Percentiles rank a stretch among this genome's conserved stretches.
Evolutionary conservation across 176 grass and related monocot species (phyloP).

Genomic region (Pontederia paniculata): DNA sequence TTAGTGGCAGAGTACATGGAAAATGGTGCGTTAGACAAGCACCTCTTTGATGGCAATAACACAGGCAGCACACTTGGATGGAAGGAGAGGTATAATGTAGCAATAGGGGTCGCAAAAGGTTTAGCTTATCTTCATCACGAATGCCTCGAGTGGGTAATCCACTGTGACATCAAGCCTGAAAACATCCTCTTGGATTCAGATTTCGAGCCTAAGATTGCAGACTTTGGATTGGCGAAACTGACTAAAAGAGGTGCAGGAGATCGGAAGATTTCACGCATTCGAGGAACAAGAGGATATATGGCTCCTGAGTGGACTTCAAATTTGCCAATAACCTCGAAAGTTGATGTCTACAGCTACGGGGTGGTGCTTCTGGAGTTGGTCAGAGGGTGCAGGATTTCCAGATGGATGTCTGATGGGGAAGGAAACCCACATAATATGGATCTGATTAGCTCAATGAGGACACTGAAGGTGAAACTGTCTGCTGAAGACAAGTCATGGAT

Average conservation of each 20-base stretch:
- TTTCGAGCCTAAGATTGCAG: too few species aligned
- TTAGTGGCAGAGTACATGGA: constrained; percentile 34
- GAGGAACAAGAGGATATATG: constrained; percentile 57
- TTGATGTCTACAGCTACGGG: constrained; percentile 42
- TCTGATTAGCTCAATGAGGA: not conserved
- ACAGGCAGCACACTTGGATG: not conserved
- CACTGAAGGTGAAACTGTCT: constrained; percentile 26
- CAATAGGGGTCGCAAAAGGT: not conserved
- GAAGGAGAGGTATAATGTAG: not conserved
- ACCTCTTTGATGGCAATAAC: constrained; percentile 6
- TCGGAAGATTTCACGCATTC: not conserved
- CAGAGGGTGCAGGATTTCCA: constrained; percentile 28
- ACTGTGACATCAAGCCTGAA: too few species aligned
- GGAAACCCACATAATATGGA: constrained; percentile 11
- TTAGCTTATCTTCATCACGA: too few species aligned
- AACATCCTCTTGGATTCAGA: too few species aligned
- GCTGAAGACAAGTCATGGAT: constrained; percentile 23
- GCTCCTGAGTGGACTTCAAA: constrained; percentile 48
- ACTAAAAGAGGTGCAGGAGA: too few species aligned
- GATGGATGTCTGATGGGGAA: constrained; percentile 9
- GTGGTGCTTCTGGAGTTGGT: constrained; percentile 50
- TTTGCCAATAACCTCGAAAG: constrained; percentile 42
- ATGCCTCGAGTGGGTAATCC: too few species aligned
- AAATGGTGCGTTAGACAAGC: constrained; percentile 28
- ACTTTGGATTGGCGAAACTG: too few species aligned